phyloP scores from a whole-genome alignment of 2,329 filamentous ascomycete genomes.

The Karstenula rhodostoma region DNA sequence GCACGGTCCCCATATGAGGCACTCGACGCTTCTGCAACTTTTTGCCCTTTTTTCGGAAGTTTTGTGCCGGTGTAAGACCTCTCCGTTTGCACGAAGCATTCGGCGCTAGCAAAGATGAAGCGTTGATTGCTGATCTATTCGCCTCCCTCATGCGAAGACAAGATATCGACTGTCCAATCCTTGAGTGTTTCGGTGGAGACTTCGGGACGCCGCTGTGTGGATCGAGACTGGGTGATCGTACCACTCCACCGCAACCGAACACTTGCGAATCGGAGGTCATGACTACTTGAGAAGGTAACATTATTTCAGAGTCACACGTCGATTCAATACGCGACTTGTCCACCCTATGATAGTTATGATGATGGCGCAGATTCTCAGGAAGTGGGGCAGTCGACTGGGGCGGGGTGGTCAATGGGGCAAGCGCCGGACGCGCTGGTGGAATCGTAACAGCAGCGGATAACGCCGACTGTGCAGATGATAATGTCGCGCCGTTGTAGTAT shows the following conservation, averaged over 20 bases:
- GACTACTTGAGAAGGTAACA: slow-evolving; percentile 1
- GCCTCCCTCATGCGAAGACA: not conserved
- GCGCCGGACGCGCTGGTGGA: slow-evolving; percentile 26
- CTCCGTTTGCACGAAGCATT: not conserved
- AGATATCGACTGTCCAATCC: slow-evolving; percentile 3
- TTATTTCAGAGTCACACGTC: not conserved
- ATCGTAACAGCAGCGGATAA: slow-evolving; percentile 20
- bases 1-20: not conserved
- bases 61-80: not conserved
- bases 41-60: slow-evolving; percentile 21
- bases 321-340: slow-evolving; percentile 30
- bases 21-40: slow-evolving; percentile 25
- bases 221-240: slow-evolving; percentile 29
- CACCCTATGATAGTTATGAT: slow-evolving; percentile 29
- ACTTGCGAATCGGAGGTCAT: slow-evolving; percentile 23
- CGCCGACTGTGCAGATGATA: slow-evolving; percentile 10
- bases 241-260: slow-evolving; percentile 40
- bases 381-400: slow-evolving; percentile 28
- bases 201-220: slow-evolving; percentile 24
- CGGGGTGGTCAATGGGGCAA: slow-evolving; percentile 34
- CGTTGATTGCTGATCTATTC: slow-evolving; percentile 1
- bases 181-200: slow-evolving; percentile 4
- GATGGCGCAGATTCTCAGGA: slow-evolving; percentile 32
- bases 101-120: not conserved
- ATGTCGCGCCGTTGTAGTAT: slow-evolving; percentile 19